Evolutionary conservation across 805 yeast genomes (phyloP).

Genomic region (Sugiyamaella mastotermitis): DNA sequence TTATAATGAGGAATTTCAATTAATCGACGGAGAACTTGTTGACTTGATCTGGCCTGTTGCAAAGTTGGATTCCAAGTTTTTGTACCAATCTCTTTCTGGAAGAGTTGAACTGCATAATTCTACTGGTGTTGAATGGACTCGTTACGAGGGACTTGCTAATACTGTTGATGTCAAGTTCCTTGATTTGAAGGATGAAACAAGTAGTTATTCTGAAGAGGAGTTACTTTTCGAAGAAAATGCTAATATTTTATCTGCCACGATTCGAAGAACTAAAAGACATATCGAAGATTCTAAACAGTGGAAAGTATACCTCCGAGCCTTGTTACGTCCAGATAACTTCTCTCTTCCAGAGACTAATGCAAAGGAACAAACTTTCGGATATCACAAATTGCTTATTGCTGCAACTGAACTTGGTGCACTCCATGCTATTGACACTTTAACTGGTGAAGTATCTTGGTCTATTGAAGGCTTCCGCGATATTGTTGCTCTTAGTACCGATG

Average conservation of each 20-base stretch:
- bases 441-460: conserved; percentile 25
- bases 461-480: conserved; percentile 12
- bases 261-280: conserved; percentile 24
- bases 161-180: conserved; percentile 23
- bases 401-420: conserved; percentile 26
- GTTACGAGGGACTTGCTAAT: conserved; percentile 27
- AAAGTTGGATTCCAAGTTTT: no score
- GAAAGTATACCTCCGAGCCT: conserved; percentile 6
- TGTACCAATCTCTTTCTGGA: no score
- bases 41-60: no score
- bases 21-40: no score
- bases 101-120: no score
- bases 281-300: conserved; percentile 19
- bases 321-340: conserved; percentile 3
- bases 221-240: conserved; percentile 26
- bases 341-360: conserved; percentile 7
- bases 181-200: conserved; percentile 21
- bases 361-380: conserved; percentile 27
- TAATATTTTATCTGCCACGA: conserved; percentile 23
- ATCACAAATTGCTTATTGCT: conserved; percentile 28
- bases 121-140: conserved; percentile 23
- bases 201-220: conserved; percentile 23
- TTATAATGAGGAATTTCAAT: no score
- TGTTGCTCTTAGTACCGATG: conserved; percentile 2
- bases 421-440: conserved; percentile 26